Evolutionary conservation across 2,329 filamentous ascomycete genomes (phyloP).

Genomic region (Fusarium bulbicola): DNA sequence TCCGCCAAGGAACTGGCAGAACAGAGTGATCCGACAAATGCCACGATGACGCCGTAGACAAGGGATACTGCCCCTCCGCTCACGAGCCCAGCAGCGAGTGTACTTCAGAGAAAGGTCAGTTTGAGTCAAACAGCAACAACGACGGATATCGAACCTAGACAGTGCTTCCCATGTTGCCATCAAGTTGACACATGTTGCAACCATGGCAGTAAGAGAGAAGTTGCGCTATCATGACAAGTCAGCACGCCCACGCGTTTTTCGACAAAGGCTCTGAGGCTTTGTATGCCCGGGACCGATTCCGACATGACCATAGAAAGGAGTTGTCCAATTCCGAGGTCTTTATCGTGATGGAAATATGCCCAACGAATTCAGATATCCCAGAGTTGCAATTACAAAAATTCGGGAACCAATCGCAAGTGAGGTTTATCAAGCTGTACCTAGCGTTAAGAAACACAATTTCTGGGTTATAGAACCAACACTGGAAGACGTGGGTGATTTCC

Average conservation of each 20-base stretch:
- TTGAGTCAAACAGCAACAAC: neutral
- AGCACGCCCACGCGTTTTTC: neutral
- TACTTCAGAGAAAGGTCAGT: neutral
- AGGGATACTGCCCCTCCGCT: constrained; percentile 28
- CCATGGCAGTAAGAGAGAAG: constrained; percentile 23
- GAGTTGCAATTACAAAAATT: neutral
- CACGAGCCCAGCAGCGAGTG: constrained; percentile 23
- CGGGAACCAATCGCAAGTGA: neutral
- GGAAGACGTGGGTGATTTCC: neutral
- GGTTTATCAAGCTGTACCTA: neutral
- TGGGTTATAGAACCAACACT: neutral
- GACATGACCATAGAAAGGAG: neutral
- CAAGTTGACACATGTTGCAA: constrained; percentile 13
- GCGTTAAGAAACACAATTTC: accelerated
- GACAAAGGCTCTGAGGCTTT: neutral
- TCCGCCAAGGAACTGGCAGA: constrained; percentile 34
- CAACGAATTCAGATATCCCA: neutral
- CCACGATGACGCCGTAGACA: constrained; percentile 22
- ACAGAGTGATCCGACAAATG: constrained; percentile 18
- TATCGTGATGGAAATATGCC: neutral
- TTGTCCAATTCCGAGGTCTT: neutral
- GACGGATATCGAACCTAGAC: constrained; percentile 12
- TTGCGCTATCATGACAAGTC: constrained; percentile 13
- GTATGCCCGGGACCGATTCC: neutral
- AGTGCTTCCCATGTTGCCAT: constrained; percentile 37